A percentile compares a stretch with the other conserved stretches of the same genome.
These are phyloP conservation scores for Elaeis oleifera DNA, from an alignment of 202 grass and related monocot species.

Conservation along the genomic window DNA sequence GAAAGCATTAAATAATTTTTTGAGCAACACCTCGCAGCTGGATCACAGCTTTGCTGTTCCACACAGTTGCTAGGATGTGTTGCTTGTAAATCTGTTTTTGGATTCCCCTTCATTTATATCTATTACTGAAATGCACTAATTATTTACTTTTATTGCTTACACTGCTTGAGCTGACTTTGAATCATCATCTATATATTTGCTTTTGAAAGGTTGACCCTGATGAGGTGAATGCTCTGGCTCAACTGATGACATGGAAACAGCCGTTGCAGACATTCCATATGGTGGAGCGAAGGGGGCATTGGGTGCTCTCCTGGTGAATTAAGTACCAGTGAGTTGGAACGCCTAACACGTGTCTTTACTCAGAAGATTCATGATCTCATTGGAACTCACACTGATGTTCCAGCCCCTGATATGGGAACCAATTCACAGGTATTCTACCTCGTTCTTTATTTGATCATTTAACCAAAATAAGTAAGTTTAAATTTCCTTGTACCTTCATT, in stretches of 20 bases:
- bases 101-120: no score
- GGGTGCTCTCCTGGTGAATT: slow-evolving; percentile 66
- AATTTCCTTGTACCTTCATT: neutral
- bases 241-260: slow-evolving; percentile 99
- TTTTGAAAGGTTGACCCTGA: slow-evolving; percentile 61
- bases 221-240: slow-evolving; percentile 93
- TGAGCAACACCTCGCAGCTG: no score
- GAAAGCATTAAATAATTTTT: neutral
- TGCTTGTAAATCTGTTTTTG: no score
- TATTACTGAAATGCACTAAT: no score
- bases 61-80: no score
- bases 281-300: slow-evolving; percentile 95
- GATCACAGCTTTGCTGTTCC: no score
- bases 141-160: neutral
- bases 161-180: neutral
- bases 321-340: slow-evolving; percentile 86
- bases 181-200: neutral
- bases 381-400: slow-evolving; percentile 75
- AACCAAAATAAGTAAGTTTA: neutral
- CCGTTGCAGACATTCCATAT: slow-evolving; percentile 78
- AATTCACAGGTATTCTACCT: slow-evolving; percentile 54
- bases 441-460: neutral
- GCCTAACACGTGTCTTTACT: slow-evolving; percentile 90
- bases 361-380: slow-evolving; percentile 96
- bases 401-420: slow-evolving; percentile 95